Percentiles rank a stretch among this genome's conserved stretches.
These are phyloP conservation scores for Leucoagaricus sp. DNA, from an alignment of 1,284 basidiomycete species.

Conservation along the genomic window DNA sequence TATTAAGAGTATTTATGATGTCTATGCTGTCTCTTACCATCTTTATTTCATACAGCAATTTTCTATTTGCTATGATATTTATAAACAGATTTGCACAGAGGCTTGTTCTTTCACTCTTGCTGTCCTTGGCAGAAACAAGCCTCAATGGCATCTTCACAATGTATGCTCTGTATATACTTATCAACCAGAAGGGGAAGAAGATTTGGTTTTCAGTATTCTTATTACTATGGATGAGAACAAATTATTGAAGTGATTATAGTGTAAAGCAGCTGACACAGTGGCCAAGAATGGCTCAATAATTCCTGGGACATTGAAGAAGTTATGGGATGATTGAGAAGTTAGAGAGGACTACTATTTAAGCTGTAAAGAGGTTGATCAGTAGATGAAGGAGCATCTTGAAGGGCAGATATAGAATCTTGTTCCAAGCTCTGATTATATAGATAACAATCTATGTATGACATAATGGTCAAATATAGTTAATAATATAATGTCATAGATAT, in stretches of 20 bases:
- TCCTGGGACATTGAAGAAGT: neutral
- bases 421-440: too few relatives aligned
- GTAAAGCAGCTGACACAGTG: too few relatives aligned
- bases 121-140: too few relatives aligned
- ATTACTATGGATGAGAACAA: slow-evolving; percentile 12
- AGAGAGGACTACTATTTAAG: neutral
- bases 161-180: slow-evolving; percentile 3
- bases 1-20: neutral
- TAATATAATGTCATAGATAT: slow-evolving; percentile 28
- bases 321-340: neutral
- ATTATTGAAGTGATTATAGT: neutral
- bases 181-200: neutral
- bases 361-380: neutral
- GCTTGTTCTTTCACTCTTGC: too few relatives aligned
- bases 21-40: neutral
- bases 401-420: too few relatives aligned
- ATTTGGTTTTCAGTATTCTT: neutral
- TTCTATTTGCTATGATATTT: neutral
- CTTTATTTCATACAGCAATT: neutral
- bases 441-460: neutral
- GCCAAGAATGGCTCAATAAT: neutral
- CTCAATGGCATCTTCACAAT: neutral
- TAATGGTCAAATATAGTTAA: too few relatives aligned
- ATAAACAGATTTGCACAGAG: neutral
- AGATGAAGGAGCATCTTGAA: neutral